Conservation (phyloP, 2,329 filamentous ascomycete species). For the Pseudogymnoascus sp. region DNA sequence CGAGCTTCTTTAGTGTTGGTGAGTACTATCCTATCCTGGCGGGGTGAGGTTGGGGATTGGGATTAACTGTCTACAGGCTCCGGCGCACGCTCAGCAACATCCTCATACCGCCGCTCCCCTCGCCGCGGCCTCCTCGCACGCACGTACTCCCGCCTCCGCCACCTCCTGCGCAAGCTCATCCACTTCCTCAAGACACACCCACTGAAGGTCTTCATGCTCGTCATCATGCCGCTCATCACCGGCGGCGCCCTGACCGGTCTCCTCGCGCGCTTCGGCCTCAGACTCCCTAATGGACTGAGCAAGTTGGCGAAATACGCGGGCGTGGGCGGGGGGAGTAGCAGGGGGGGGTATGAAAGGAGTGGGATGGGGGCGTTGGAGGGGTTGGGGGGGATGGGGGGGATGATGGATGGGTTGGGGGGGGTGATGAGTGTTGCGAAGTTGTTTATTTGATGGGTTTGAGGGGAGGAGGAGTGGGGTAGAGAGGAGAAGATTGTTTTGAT, state of each 20-base stretch:
- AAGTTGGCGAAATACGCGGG: constrained; percentile 15
- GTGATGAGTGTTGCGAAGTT: constrained; percentile 26
- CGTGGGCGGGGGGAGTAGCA: constrained; percentile 14
- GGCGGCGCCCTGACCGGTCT: constrained; percentile 74
- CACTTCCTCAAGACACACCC: constrained; percentile 78
- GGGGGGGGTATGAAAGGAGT: constrained; percentile 17
- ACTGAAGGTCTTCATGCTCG: constrained; percentile 75
- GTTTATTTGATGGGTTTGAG: too few species aligned
- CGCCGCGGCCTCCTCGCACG: constrained; percentile 69
- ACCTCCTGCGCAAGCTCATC: constrained; percentile 70
- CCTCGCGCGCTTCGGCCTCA: constrained; percentile 69
- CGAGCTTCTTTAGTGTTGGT: background rate
- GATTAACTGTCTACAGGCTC: background rate
- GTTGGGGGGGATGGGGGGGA: constrained; percentile 13
- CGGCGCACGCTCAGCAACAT: constrained; percentile 40
- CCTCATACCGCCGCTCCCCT: constrained; percentile 72
- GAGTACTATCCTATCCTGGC: background rate
- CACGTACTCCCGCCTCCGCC: constrained; percentile 65
- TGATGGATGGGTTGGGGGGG: constrained; percentile 22
- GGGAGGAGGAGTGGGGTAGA: too few species aligned
- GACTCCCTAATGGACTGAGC: constrained; percentile 46
- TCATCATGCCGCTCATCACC: constrained; percentile 79
- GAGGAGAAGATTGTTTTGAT: background rate
- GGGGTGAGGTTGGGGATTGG: background rate
- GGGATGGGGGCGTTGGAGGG: constrained; percentile 20